Base-by-base conservation (phyloP, 139 green algal genomes). In the Coccomyxa sp. region DNA sequence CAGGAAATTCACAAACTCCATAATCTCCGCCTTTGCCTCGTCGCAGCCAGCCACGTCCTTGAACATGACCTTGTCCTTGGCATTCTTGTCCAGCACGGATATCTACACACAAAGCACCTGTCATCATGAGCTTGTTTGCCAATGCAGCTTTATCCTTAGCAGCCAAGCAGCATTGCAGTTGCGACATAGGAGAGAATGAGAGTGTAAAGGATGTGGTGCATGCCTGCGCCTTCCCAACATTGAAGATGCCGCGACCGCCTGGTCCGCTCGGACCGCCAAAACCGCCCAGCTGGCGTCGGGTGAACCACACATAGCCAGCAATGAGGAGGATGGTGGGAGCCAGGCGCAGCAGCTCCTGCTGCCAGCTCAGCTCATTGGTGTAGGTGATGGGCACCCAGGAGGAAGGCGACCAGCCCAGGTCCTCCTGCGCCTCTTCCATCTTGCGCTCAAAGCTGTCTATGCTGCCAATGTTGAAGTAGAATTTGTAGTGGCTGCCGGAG, bases 1-100 rank as follows among this genome's bases (percentile, higher is more conserved):
- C 58, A 98, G 59, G 78, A 75, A 99, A 83, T 97, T 93, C 38
- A 99, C 96, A 93, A 99, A 98, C 93, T 99, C 96, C 94, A 98
- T 97, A 85, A 99, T 95, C 90, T 98, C 95, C 77, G 87, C 81
- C 92, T 98, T 98, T 38, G 96, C 96, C 86, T 99, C 96, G 81
- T 98, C 94, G 86, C 95, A 98, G 18, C 96, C 96, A 30, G 96
- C 96, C 67, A 99, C 96, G 82, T 99, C 95, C 87, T 94, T 95
- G 86, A 98, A 98, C 57, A 89, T 91, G 1, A 95, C 88, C 85
- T 96, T 95, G 78, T 96, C 90, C 87, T 98, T 98, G 60, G 92
- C 89, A 57, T 95, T 95, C 84, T 98, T 98, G 91, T 99, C 96
- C 30, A 98, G 45, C 11, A 90, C 82, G 18, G 84, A 88, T 0